Evolutionary conservation across 1,284 basidiomycete species (phyloP).

Genomic region (Lentinus polychrous): DNA sequence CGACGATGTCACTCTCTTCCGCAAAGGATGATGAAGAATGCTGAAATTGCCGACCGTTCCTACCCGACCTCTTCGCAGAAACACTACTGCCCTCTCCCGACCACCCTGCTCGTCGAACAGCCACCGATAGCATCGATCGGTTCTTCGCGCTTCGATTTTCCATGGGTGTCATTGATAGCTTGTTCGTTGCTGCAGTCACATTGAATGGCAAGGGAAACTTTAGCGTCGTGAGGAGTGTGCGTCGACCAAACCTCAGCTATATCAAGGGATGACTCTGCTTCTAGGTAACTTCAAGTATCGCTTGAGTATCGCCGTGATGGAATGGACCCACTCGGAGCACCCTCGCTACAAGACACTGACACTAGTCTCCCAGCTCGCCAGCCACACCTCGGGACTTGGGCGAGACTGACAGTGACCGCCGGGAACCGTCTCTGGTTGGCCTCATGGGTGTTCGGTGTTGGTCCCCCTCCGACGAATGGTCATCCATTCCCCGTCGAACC

Average conservation of each 20-base stretch:
- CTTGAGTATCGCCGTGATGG: constrained; percentile 21
- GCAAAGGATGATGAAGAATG: background rate
- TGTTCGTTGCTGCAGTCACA: constrained; percentile 34
- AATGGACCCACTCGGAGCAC: background rate
- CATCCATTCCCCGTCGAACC: constrained; percentile 26
- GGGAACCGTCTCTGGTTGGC: constrained; percentile 33
- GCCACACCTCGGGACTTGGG: constrained; percentile 41
- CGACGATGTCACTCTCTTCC: too few species aligned
- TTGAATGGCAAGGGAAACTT: constrained; percentile 30
- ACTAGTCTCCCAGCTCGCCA: constrained; percentile 37
- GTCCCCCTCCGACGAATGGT: constrained; percentile 23
- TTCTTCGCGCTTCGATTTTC: too few species aligned
- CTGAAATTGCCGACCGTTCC: constrained; percentile 11
- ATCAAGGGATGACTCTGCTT: constrained; percentile 36
- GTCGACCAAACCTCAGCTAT: constrained; percentile 4
- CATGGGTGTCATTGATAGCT: constrained; percentile 31
- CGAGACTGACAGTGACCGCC: constrained; percentile 42
- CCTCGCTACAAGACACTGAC: constrained; percentile 28
- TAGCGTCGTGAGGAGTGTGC: constrained; percentile 34
- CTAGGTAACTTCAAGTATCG: constrained; percentile 33
- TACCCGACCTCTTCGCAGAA: constrained; percentile 12
- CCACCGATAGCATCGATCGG: background rate
- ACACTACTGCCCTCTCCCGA: constrained; percentile 8
- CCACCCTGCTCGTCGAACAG: constrained; percentile 4
- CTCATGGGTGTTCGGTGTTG: constrained; percentile 20